Evolutionary conservation across 352 stramenopile genomes (phyloP), one percentile per base, ranked within the genome.

Genomic region (Phytophthora citrophthora): DNA sequence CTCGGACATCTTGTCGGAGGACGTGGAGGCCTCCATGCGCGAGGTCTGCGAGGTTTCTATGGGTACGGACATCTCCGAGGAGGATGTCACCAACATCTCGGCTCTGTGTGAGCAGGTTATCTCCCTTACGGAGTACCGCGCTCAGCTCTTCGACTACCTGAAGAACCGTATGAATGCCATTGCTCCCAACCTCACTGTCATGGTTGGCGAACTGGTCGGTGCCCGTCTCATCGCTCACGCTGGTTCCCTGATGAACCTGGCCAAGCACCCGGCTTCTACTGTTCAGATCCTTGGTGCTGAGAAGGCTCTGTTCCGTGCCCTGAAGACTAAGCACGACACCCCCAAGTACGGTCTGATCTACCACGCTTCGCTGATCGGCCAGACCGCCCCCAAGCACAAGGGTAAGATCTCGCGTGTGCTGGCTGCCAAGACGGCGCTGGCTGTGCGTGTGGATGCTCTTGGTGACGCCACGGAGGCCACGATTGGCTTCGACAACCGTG

Each of bases 261-360:
- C 98, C 43, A 99, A 99, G 86, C 96, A 99, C 82, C 98, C 98
- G 40, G 97, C 97, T 24, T 99, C 95, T 10, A 99, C 98, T 1
- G 96, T 99, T 41, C 91, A 97, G 73, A 99, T 99, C 72, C 89
- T 99, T 27, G 98, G 98, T 67, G 98, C 98, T 10, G 98, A 99
- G 79, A 99, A 99, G 87, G 98, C 98, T 15, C 90, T 99, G 3
- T 99, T 99, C 88, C 94, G 98, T 65, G 98, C 98, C 8, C 86
- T 99, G 2, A 99, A 99, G 86, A 99, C 98, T 9, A 99, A 99
- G 81, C 95, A 99, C 74, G 96, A 99, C 76, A 99, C 98, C 10
- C 98, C 98, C 8, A 99, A 99, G 81, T 99, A 99, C 79, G 98
- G 98, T 82, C 88, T 99, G n/a, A 99, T 99, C 73, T 99, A 99